Base-by-base conservation (phyloP, 306 rosid species). In the Coriaria nepalensis region DNA sequence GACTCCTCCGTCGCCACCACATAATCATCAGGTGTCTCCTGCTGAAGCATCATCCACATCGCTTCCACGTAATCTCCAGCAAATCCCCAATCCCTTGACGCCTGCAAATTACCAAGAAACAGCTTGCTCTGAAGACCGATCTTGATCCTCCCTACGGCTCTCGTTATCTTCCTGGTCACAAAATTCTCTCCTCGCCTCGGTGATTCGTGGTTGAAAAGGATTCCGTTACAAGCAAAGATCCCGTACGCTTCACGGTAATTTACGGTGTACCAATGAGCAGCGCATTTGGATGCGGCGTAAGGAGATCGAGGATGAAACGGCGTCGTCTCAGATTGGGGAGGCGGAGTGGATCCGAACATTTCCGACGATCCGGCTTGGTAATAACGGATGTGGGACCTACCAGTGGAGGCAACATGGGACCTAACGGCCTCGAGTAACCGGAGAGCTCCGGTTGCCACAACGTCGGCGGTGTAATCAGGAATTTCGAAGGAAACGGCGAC, bases 1-100 rank as follows among this genome's bases (percentile, higher is more conserved):
- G 98, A 79, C 7, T 85, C 98, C 61, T 92, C 96, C 4, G 98
- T 92, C 1, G 98, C 98, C 2, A 92, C 98, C 8, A 92, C 98
- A 9, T 85, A 92, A 47, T 92, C 98, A 36, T 79, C 96, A 0
- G 96, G 77, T 72, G 73, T 66, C n/a, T 92, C 96, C 64, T 86
- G 98, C 73, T 92, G 98, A 43, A 92, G 87, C 98, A 90, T 90
- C 68, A 90, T 59, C 98, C 98, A 90, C 98, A 90, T 85, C 0
- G 98, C 98, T 63, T 90, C 95, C 11, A 82, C 98, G 12, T 90
- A 90, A 52, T 90, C 98, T 40, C 95, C 95, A 0, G 98, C 98
- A 6, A 90, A 90, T 9, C 98, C 98, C 98, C 98, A 90, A 51
- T 90, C 98, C 59, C 98, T 71, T 0, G 98, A 81, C 0, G 98